Evolutionary conservation across 2,329 filamentous ascomycete genomes (phyloP).

Genomic region (Madurella fahalii): DNA sequence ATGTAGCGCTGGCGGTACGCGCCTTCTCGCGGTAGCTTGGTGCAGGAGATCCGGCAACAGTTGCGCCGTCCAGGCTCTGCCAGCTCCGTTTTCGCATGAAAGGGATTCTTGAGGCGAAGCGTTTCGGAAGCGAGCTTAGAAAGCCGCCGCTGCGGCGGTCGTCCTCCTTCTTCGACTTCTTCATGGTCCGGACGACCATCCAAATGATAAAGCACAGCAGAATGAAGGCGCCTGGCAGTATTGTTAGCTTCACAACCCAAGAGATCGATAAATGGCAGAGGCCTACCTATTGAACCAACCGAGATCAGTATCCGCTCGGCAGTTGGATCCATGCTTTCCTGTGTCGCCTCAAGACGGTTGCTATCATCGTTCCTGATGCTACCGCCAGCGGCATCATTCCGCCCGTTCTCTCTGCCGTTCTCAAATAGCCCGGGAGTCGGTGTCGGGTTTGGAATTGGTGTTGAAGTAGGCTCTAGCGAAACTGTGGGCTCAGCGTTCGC

Average conservation of each 20-base stretch:
- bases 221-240: constrained; percentile 39
- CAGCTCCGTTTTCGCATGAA: constrained; percentile 31
- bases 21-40: constrained; percentile 25
- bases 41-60: constrained; percentile 8
- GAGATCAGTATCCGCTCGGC: constrained; percentile 33
- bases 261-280: background rate
- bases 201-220: constrained; percentile 42
- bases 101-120: constrained; percentile 33
- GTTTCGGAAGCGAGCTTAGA: constrained; percentile 10
- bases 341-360: constrained; percentile 9
- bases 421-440: constrained; percentile 9
- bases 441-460: constrained; percentile 5
- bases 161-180: constrained; percentile 31
- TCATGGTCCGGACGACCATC: constrained; percentile 40
- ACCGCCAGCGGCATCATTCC: constrained; percentile 1
- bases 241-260: constrained; percentile 6
- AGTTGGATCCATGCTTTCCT: constrained; percentile 21
- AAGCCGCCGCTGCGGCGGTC: constrained; percentile 20
- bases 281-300: constrained; percentile 34
- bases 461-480: background rate
- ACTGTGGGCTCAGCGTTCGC: background rate
- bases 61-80: constrained; percentile 31
- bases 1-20: background rate
- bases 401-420: constrained; percentile 1
- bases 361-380: constrained; percentile 4